A percentile compares a stretch with the other conserved stretches of the same genome.
Conservation (phyloP, 2,329 filamentous ascomycete genomes). For the Aspergillus amoenus region DNA sequence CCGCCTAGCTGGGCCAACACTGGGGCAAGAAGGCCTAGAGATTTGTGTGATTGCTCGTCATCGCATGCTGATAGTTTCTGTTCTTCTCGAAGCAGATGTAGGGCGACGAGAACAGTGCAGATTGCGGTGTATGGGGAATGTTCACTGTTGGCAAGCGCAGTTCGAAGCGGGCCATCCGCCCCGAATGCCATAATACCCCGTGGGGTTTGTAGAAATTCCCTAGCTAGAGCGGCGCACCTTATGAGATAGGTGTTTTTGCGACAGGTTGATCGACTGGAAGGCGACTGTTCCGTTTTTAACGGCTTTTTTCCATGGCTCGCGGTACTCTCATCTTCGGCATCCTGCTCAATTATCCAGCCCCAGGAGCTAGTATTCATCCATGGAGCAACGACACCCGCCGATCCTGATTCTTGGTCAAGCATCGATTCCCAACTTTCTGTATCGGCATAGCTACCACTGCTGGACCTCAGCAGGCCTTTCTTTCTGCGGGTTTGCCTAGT, state of each 20-base stretch:
- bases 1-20: slow-evolving; percentile 75
- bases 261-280: slow-evolving; percentile 26
- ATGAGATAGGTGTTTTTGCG: slow-evolving; percentile 45
- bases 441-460: slow-evolving; percentile 48
- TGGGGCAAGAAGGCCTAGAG: slow-evolving; percentile 60
- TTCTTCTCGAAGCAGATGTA: slow-evolving; percentile 89
- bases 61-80: slow-evolving; percentile 71
- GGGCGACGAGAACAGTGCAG: slow-evolving; percentile 67
- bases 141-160: slow-evolving; percentile 52
- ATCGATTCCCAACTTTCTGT: slow-evolving; percentile 51
- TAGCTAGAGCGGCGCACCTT: slow-evolving; percentile 57
- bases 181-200: slow-evolving; percentile 57
- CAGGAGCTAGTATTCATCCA: slow-evolving; percentile 63
- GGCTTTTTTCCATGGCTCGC: slow-evolving; percentile 18
- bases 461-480: slow-evolving; percentile 48
- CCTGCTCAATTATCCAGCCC: slow-evolving; percentile 68
- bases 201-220: slow-evolving; percentile 63
- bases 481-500: slow-evolving; percentile 41
- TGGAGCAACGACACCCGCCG: slow-evolving; percentile 39
- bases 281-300: slow-evolving; percentile 23
- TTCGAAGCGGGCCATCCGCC: slow-evolving; percentile 65
- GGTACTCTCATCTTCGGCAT: slow-evolving; percentile 34
- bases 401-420: slow-evolving; percentile 46
- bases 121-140: slow-evolving; percentile 63
- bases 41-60: slow-evolving; percentile 47